Conservation (phyloP, 179 eudicot genomes). For the Silene noctiflora region DNA sequence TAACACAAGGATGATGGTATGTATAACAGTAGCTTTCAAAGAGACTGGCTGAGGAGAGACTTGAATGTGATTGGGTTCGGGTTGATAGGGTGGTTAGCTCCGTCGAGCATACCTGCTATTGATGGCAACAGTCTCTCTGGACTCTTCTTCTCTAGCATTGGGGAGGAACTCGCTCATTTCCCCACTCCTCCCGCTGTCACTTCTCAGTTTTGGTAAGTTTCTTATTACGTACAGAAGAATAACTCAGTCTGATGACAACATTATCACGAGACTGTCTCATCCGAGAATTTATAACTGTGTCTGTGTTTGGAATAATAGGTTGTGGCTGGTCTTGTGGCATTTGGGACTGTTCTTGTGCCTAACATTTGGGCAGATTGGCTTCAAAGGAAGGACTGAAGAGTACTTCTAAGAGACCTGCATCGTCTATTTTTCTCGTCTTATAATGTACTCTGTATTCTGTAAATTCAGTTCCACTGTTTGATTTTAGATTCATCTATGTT, state of each 20-base stretch:
- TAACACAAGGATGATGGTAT: background rate
- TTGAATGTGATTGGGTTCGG: slow-evolving; percentile 94
- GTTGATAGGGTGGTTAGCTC: slow-evolving; percentile 84
- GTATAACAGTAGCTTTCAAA: slow-evolving; percentile 47
- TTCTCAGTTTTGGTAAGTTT: too few relatives aligned
- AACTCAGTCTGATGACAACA: too few relatives aligned
- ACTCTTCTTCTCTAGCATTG: slow-evolving; percentile 82
- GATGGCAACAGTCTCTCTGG: slow-evolving; percentile 83
- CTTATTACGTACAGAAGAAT: too few relatives aligned
- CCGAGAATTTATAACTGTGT: background rate
- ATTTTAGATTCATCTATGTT: too few relatives aligned
- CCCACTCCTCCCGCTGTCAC: too few relatives aligned
- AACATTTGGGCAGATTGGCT: slow-evolving; percentile 97
- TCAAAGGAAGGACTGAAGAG: slow-evolving; percentile 94
- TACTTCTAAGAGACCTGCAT: slow-evolving; percentile 46
- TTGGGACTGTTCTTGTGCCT: slow-evolving; percentile 80
- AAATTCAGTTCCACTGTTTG: too few relatives aligned
- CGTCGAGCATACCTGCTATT: slow-evolving; percentile 83
- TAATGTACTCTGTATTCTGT: too few relatives aligned
- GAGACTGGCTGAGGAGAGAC: slow-evolving; percentile 88
- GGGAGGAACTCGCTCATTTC: slow-evolving; percentile 47
- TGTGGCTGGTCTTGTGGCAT: slow-evolving; percentile 94
- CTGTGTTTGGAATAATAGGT: slow-evolving; percentile 39
- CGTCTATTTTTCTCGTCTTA: too few relatives aligned
- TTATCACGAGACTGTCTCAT: too few relatives aligned